Base-by-base conservation (phyloP, 305 asterid species). In the Nicotiana rustica region DNA sequence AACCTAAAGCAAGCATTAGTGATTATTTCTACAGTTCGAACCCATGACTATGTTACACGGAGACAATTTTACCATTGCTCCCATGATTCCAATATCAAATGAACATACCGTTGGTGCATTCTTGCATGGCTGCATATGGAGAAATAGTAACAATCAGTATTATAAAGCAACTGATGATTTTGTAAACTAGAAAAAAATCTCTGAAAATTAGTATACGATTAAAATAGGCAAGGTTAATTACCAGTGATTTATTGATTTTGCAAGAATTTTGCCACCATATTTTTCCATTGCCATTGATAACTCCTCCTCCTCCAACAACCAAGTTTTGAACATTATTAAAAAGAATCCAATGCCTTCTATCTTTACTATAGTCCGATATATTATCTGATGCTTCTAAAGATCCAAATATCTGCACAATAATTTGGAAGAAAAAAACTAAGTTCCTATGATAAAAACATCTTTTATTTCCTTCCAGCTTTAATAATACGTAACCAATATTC, bases 91-190 rank as follows among this genome's bases (percentile, higher is more conserved):
- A 17, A 25, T 18, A 80, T 38, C 5, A 57, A 31, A 36, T 59
- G 10, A 41, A 70, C 90, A 2, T 92, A 94, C 98, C 91, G 98
- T 92, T 19, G 98, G 98, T 86, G 97, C 97, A 38, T 55, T 59
- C 85, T 76, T 84, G 92, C 98, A 93, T 83, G 92, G 92, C 98
- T 93, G 92, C 93, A 84, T 70, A 73, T 15, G 41, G 13, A 4
- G 17, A 56, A 56, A 9, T 2, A 38, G 35, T 69, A 69, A 10
- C 59, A 41, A 18, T 70, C 59, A 70, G 75, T 67, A 67, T 13
- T 67, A 67, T 13, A 6, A 66, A 9, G 56, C 31, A 10, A 52
- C 4, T 52, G 57, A 12, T 52, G 57, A 12, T 52, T 14, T 52
- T 12, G 17, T 52, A 10, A 10, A 36, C 0, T 10, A 10, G 15